A percentile compares a stretch with the other conserved stretches of the same genome.
Conservation (phyloP, 768 basidiomycete species). For the Russula earlei region DNA sequence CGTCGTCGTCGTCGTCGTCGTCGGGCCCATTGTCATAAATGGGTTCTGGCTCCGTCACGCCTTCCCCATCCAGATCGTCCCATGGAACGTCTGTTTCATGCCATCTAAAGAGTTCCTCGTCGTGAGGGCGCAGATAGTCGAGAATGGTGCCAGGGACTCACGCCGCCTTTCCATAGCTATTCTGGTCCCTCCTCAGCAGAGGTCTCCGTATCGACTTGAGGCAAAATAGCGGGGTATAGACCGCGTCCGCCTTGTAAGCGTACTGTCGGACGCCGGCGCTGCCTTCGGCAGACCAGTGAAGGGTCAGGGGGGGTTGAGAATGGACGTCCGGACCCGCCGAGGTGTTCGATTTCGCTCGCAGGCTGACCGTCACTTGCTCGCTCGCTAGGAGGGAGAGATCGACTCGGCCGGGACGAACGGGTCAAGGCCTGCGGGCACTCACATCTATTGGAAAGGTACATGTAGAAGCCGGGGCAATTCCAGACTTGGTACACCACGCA, state of each 20-base stretch:
- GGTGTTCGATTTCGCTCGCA: background rate
- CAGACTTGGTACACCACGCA: background rate
- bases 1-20: background rate
- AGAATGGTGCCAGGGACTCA: background rate
- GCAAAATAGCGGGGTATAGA: slow-evolving; percentile 4
- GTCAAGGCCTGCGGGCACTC: background rate
- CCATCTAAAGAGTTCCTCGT: slow-evolving; percentile 6
- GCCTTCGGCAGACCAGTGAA: slow-evolving; percentile 1
- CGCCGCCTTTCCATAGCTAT: background rate
- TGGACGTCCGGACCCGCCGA: background rate
- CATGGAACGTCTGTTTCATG: slow-evolving; percentile 5
- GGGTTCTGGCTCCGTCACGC: slow-evolving; percentile 1
- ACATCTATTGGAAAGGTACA: slow-evolving; percentile 8
- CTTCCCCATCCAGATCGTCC: slow-evolving; percentile 6
- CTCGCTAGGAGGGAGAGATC: background rate
- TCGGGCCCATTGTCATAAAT: background rate
- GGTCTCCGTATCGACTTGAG: background rate
- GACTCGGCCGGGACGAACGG: background rate
- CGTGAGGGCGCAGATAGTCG: background rate
- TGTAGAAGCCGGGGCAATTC: slow-evolving; percentile 8
- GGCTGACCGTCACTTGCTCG: background rate
- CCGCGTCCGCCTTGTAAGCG: background rate
- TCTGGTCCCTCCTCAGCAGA: background rate
- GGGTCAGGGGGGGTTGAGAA: background rate
- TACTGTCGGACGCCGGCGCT: slow-evolving; percentile 1